phyloP scores from a whole-genome alignment of 768 basidiomycete species.

The Tulasnella sp. region DNA sequence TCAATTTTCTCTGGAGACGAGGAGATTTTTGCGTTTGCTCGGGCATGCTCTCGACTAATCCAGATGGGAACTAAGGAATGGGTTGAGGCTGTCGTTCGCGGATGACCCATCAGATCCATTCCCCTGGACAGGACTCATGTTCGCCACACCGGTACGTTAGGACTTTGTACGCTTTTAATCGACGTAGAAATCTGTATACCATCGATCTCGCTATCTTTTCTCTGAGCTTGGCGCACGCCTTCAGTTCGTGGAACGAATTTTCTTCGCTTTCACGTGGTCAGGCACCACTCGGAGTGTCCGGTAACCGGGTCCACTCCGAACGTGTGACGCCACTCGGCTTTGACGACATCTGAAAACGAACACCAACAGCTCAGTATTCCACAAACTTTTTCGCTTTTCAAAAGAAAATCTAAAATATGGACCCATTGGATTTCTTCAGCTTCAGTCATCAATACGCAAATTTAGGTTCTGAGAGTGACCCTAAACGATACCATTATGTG shows the following conservation, averaged over 20 bases:
- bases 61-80: slow-evolving; percentile 91
- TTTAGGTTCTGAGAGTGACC: slow-evolving; percentile 51
- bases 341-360: not conserved
- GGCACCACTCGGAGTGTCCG: not conserved
- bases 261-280: slow-evolving; percentile 4
- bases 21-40: slow-evolving; percentile 94
- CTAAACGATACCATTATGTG: slow-evolving; percentile 62
- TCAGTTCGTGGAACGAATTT: not conserved
- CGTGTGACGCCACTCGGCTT: not conserved
- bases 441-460: slow-evolving; percentile 53
- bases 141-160: not conserved
- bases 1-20: slow-evolving; percentile 96
- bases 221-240: not conserved
- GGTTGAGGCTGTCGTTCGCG: slow-evolving; percentile 44
- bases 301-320: not conserved
- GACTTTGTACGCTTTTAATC: not conserved
- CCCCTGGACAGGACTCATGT: not conserved
- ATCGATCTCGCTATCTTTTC: not conserved
- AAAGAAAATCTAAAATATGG: slow-evolving; percentile 34
- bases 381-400: not conserved
- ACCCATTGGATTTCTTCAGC: slow-evolving; percentile 39
- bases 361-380: not conserved
- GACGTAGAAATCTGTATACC: slow-evolving; percentile 7
- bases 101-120: not conserved
- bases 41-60: slow-evolving; percentile 82